A percentile compares a stretch with the other conserved stretches of the same genome.
Evolutionary conservation across 1,284 basidiomycete species (phyloP).

Genomic region (Ustilago tritici): DNA sequence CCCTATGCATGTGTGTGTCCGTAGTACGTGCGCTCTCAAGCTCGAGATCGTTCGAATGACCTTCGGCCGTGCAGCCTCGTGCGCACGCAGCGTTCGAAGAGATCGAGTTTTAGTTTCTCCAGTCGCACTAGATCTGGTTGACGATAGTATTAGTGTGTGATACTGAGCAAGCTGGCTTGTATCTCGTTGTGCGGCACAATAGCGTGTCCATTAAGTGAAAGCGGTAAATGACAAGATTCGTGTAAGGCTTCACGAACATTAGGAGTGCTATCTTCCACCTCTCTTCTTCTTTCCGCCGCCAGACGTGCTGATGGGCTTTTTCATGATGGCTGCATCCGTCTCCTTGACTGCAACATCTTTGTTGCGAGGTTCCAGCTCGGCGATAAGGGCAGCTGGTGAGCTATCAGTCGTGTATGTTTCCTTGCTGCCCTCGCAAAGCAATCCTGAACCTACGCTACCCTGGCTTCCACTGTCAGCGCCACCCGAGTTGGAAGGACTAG

Average conservation of each 20-base stretch:
- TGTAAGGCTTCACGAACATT: neutral
- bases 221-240: neutral
- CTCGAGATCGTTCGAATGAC: too few relatives aligned
- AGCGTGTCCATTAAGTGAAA: neutral
- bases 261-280: conserved; percentile 19
- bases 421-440: conserved; percentile 40
- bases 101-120: too few relatives aligned
- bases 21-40: too few relatives aligned
- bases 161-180: neutral
- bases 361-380: conserved; percentile 4
- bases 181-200: neutral
- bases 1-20: too few relatives aligned
- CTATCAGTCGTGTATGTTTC: conserved; percentile 26
- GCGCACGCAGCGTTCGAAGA: too few relatives aligned
- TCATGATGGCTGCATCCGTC: neutral
- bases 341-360: neutral
- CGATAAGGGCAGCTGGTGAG: neutral
- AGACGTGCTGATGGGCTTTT: conserved; percentile 23
- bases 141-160: neutral
- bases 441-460: conserved; percentile 24
- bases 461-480: conserved; percentile 29
- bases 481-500: conserved; percentile 31
- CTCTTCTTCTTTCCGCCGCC: conserved; percentile 39
- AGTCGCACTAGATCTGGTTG: too few relatives aligned
- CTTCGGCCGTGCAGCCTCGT: too few relatives aligned